Evolutionary conservation across 306 rosid species (phyloP).

Genomic region (Datisca glomerata): DNA sequence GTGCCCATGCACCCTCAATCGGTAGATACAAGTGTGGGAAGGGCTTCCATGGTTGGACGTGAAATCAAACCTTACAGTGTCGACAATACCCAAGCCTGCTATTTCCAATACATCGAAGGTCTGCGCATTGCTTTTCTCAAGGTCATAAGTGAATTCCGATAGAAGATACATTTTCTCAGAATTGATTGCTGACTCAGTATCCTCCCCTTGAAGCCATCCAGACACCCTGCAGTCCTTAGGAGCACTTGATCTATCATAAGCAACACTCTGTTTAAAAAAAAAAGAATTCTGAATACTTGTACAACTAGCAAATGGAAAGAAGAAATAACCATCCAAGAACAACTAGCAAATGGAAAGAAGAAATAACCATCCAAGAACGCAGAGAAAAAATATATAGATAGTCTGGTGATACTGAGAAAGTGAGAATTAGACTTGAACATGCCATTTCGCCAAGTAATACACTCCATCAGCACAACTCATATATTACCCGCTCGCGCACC

Average conservation of each 20-base stretch:
- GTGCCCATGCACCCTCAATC: conserved; percentile 78
- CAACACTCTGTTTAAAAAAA: conserved; percentile 71
- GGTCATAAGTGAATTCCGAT: conserved; percentile 63
- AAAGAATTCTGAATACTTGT: too few species aligned
- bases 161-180: conserved; percentile 37
- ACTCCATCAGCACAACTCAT: too few species aligned
- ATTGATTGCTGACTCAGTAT: conserved; percentile 20
- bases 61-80: conserved; percentile 75
- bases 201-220: conserved; percentile 63
- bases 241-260: conserved; percentile 79
- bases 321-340: not conserved
- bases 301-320: not conserved
- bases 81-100: conserved; percentile 25
- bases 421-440: too few species aligned
- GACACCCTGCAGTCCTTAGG: conserved; percentile 84
- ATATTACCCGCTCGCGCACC: too few species aligned
- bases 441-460: too few species aligned
- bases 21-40: conserved; percentile 91
- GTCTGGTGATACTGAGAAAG: too few species aligned
- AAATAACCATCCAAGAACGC: not conserved
- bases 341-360: not conserved
- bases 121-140: conserved; percentile 93
- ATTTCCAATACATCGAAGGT: conserved; percentile 46
- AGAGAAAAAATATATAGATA: too few species aligned
- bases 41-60: conserved; percentile 80